Percentiles rank a stretch among this genome's conserved stretches.
Evolutionary conservation across 805 yeast genomes (phyloP).

Genomic region (Ogataea ramenticola): DNA sequence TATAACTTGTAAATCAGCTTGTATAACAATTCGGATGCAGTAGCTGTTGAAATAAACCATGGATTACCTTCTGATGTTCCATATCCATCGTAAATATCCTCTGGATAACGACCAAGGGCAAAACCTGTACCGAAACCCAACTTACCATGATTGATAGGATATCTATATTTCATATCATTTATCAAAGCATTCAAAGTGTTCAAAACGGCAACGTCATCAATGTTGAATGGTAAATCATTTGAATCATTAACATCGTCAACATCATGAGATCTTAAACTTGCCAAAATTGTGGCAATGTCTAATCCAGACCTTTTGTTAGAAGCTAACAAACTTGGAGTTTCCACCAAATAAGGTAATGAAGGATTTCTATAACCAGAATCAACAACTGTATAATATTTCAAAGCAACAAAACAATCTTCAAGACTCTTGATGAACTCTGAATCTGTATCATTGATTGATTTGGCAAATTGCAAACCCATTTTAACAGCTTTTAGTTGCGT

Average conservation of each 20-base stretch:
- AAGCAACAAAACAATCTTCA: constrained; percentile 22
- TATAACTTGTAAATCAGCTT: constrained; percentile 42
- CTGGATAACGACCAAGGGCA: constrained; percentile 89
- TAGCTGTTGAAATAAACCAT: constrained; percentile 78
- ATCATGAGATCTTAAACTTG: constrained; percentile 36
- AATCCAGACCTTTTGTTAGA: constrained; percentile 55
- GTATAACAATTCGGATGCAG: constrained; percentile 59
- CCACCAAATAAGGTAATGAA: constrained; percentile 52
- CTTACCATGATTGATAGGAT: constrained; percentile 62
- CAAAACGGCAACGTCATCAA: constrained; percentile 48
- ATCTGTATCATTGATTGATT: constrained; percentile 22
- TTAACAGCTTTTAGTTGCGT: constrained; percentile 66
- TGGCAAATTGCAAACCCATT: constrained; percentile 41
- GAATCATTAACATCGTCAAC: constrained; percentile 26
- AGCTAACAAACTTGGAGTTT: constrained; percentile 45
- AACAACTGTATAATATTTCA: constrained; percentile 31
- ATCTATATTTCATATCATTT: constrained; percentile 62
- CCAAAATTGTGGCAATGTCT: constrained; percentile 69
- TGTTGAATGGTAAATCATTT: constrained; percentile 51
- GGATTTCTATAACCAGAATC: constrained; percentile 36
- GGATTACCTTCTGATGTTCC: constrained; percentile 79
- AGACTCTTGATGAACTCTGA: constrained; percentile 25
- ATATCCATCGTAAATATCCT: constrained; percentile 78
- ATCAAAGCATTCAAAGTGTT: constrained; percentile 60
- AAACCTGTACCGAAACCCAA: constrained; percentile 41